A percentile compares a stretch with the other conserved stretches of the same genome.
Evolutionary conservation across 805 yeast genomes (phyloP).

Genomic region (Maudiozyma pseudohumilis): DNA sequence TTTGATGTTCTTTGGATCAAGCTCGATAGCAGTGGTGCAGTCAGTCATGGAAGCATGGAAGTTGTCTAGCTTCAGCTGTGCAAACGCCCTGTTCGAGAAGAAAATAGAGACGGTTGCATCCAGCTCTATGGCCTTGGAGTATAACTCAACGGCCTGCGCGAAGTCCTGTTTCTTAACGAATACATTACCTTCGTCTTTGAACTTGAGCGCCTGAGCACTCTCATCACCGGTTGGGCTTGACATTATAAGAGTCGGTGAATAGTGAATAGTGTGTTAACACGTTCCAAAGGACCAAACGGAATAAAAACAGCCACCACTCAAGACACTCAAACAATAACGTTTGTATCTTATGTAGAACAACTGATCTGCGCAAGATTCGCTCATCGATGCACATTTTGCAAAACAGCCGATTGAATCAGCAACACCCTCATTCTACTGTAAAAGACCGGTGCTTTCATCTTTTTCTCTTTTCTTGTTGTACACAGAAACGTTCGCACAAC

Average conservation of each 20-base stretch:
- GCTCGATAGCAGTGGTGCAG: slow-evolving; percentile 56
- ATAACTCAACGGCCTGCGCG: slow-evolving; percentile 54
- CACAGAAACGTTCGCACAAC: too few species aligned
- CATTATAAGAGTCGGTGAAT: slow-evolving; percentile 6
- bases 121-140: slow-evolving; percentile 64
- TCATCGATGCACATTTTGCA: too few species aligned
- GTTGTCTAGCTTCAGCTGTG: slow-evolving; percentile 73
- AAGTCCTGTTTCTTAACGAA: slow-evolving; percentile 57
- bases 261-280: not conserved
- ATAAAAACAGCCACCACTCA: too few species aligned
- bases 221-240: slow-evolving; percentile 14
- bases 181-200: slow-evolving; percentile 65
- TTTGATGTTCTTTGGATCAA: slow-evolving; percentile 61
- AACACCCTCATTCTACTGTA: too few species aligned
- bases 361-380: too few species aligned
- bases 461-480: too few species aligned
- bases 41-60: slow-evolving; percentile 81
- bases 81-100: slow-evolving; percentile 84
- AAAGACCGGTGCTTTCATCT: too few species aligned
- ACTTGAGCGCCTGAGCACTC: slow-evolving; percentile 34
- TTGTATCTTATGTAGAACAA: too few species aligned
- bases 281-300: too few species aligned
- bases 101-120: slow-evolving; percentile 51
- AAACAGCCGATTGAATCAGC: too few species aligned
- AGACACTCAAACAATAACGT: too few species aligned